These are phyloP conservation scores for Heteromeles arbutifolia DNA, from an alignment of 306 rosid genomes.

Conservation along the genomic window DNA sequence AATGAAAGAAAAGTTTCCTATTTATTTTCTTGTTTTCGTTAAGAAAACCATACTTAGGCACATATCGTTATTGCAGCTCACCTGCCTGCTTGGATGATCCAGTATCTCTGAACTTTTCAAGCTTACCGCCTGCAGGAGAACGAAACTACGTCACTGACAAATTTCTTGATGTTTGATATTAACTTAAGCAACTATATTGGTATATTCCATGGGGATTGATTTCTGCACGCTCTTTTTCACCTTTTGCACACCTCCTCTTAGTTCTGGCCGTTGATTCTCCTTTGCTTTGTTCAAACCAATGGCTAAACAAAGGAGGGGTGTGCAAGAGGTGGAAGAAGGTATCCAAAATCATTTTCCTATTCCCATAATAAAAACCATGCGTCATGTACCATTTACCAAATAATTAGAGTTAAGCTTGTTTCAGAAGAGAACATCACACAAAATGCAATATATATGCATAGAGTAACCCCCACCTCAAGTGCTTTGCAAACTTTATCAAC, in stretches of 20 bases:
- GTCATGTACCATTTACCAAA: constrained; percentile 6
- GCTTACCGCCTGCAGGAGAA: constrained; percentile 71
- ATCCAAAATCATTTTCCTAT: too few species aligned
- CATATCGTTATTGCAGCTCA: constrained; percentile 30
- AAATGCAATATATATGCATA: background rate
- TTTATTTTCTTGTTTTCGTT: constrained; percentile 12
- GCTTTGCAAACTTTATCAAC: constrained; percentile 89
- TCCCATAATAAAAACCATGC: background rate
- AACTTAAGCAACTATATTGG: background rate
- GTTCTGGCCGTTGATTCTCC: too few species aligned
- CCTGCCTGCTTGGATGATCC: constrained; percentile 64
- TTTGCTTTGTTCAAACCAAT: too few species aligned
- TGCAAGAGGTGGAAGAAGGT: too few species aligned
- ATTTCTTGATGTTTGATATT: constrained; percentile 11
- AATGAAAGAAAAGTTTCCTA: constrained; percentile 35
- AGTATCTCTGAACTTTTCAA: constrained; percentile 68
- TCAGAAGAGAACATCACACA: background rate
- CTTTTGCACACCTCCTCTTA: too few species aligned
- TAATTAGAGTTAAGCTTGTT: background rate
- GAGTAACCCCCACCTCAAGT: constrained; percentile 62
- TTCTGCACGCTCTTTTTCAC: too few species aligned
- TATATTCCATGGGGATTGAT: background rate
- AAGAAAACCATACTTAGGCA: constrained; percentile 11
- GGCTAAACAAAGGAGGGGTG: too few species aligned
- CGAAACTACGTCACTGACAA: constrained; percentile 26